A percentile compares a stretch with the other conserved stretches of the same genome.
These are phyloP conservation scores for Xylaria sp. DNA, from an alignment of 2,329 filamentous ascomycete species.

Conservation along the genomic window DNA sequence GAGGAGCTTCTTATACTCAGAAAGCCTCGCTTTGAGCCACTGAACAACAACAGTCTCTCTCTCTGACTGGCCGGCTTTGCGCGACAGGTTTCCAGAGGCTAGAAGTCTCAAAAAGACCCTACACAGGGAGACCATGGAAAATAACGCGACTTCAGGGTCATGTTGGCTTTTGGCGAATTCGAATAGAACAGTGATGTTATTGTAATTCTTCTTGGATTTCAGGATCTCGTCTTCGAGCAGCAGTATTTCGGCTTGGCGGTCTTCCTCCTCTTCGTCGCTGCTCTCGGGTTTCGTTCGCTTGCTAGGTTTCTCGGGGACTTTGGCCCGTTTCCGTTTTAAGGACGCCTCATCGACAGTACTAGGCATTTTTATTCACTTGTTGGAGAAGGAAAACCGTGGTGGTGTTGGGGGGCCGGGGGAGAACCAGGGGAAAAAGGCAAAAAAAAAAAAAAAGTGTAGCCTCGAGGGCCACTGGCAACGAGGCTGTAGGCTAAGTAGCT, in stretches of 20 bases:
- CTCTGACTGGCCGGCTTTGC: slow-evolving; percentile 68
- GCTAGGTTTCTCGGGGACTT: slow-evolving; percentile 50
- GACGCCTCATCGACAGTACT: slow-evolving; percentile 38
- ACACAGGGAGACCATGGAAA: slow-evolving; percentile 81
- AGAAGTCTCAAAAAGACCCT: slow-evolving; percentile 84
- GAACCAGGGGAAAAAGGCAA: not conserved
- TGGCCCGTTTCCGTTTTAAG: slow-evolving; percentile 59
- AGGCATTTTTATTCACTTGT: slow-evolving; percentile 44
- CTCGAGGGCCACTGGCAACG: slow-evolving; percentile 31
- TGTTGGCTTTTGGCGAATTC: slow-evolving; percentile 59
- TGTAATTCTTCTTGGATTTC: slow-evolving; percentile 88
- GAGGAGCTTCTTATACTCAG: slow-evolving; percentile 71
- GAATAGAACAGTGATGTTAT: slow-evolving; percentile 80
- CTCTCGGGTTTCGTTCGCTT: slow-evolving; percentile 59
- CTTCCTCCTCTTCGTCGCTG: slow-evolving; percentile 55
- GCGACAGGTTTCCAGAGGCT: slow-evolving; percentile 71
- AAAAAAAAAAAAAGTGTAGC: slow-evolving; percentile 30
- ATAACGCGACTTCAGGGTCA: slow-evolving; percentile 61
- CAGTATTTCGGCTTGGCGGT: slow-evolving; percentile 69
- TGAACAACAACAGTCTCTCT: slow-evolving; percentile 75
- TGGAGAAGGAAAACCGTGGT: not conserved
- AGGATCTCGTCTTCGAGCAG: slow-evolving; percentile 80
- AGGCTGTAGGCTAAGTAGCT: slow-evolving; percentile 31
- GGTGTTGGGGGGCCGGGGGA: not conserved
- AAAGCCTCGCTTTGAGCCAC: slow-evolving; percentile 79